Percentiles rank a stretch among this genome's conserved stretches.
Conservation (phyloP, 805 yeast genomes). For the Candida railenensis region DNA sequence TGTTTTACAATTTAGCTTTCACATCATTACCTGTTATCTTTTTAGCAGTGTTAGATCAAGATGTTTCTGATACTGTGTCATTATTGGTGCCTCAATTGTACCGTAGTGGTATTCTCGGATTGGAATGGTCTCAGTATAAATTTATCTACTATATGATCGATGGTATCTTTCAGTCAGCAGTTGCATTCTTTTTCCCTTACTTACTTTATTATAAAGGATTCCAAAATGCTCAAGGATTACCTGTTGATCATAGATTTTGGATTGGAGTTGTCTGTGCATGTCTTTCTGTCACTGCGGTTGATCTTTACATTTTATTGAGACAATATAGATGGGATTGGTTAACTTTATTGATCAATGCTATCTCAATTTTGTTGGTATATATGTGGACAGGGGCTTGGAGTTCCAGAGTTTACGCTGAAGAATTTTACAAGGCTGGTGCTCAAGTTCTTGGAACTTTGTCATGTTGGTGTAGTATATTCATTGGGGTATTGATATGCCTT, state of each 20-base stretch:
- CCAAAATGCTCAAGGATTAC: slow-evolving; percentile 52
- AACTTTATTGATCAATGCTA: slow-evolving; percentile 46
- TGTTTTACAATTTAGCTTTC: slow-evolving; percentile 78
- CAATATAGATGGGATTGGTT: slow-evolving; percentile 82
- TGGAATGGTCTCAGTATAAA: slow-evolving; percentile 59
- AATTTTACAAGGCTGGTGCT: slow-evolving; percentile 64
- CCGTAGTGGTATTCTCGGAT: slow-evolving; percentile 61
- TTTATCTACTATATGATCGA: slow-evolving; percentile 65
- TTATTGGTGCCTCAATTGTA: slow-evolving; percentile 70
- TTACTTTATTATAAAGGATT: slow-evolving; percentile 45
- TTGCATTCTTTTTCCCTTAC: slow-evolving; percentile 70
- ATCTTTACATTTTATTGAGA: slow-evolving; percentile 63
- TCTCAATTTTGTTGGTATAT: slow-evolving; percentile 59
- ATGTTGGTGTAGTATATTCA: slow-evolving; percentile 64
- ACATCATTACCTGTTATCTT: slow-evolving; percentile 78
- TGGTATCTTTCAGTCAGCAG: slow-evolving; percentile 69
- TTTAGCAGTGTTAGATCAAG: slow-evolving; percentile 74
- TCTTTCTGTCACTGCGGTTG: slow-evolving; percentile 62
- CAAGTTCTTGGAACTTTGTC: slow-evolving; percentile 59
- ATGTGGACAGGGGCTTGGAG: slow-evolving; percentile 87
- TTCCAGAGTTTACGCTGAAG: slow-evolving; percentile 47
- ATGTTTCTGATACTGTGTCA: slow-evolving; percentile 64
- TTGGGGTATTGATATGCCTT: slow-evolving; percentile 54
- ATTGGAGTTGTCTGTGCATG: slow-evolving; percentile 63
- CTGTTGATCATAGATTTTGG: slow-evolving; percentile 67